Conservation (phyloP, 2,329 filamentous ascomycete genomes). For the Colletotrichum sp. region DNA sequence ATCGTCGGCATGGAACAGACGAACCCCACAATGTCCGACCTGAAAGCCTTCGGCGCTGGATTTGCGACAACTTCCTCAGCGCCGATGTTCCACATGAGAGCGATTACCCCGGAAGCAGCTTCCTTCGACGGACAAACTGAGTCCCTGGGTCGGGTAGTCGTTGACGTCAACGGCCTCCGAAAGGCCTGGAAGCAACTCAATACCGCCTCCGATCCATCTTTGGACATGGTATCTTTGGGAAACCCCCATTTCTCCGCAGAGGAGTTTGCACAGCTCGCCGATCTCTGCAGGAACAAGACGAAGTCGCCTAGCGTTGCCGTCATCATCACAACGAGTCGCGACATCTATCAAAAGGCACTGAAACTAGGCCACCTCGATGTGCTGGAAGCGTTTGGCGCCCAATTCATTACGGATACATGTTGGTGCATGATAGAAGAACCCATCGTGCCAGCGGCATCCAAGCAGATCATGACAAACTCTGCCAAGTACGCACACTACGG, state of each 20-base stretch:
- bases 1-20: constrained; percentile 35
- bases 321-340: constrained; percentile 18
- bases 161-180: not conserved
- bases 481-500: constrained; percentile 52
- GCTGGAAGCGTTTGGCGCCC: constrained; percentile 40
- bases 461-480: constrained; percentile 48
- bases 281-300: constrained; percentile 28
- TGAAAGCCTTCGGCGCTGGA: constrained; percentile 49
- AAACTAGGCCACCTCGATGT: constrained; percentile 31
- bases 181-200: not conserved
- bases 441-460: constrained; percentile 30
- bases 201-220: not conserved
- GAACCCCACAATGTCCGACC: constrained; percentile 28
- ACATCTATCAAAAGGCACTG: not conserved
- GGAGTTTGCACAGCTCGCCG: constrained; percentile 37
- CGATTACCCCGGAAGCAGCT: constrained; percentile 41
- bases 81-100: constrained; percentile 48
- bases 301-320: constrained; percentile 24
- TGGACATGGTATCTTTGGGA: constrained; percentile 46
- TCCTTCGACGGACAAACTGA: not conserved
- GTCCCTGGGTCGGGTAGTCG: not conserved
- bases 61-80: constrained; percentile 46
- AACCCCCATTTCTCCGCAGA: constrained; percentile 48
- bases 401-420: constrained; percentile 37
- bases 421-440: constrained; percentile 52